phyloP scores from a whole-genome alignment of 805 yeast genomes.

The Metschnikowia kunwiensis region DNA sequence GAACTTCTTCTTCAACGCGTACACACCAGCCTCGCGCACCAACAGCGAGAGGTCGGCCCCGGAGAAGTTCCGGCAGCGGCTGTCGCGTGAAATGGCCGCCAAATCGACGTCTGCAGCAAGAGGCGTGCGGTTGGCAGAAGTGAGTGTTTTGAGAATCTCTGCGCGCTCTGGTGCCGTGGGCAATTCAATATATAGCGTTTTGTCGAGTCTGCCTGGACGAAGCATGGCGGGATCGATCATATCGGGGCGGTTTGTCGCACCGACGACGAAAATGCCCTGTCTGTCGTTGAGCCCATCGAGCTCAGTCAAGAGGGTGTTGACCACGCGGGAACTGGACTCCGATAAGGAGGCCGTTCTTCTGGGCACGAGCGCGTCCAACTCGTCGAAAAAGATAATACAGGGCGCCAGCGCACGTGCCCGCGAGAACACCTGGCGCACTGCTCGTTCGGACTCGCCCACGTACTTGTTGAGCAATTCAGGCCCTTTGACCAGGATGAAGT shows the following conservation, averaged over 20 bases:
- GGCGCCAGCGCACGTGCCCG: constrained; percentile 93
- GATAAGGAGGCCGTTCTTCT: constrained; percentile 84
- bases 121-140: constrained; percentile 74
- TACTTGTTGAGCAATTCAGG: constrained; percentile 93
- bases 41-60: constrained; percentile 95
- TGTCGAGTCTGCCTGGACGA: constrained; percentile 94
- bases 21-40: constrained; percentile 90
- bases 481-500: constrained; percentile 92
- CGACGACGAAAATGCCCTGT: constrained; percentile 89
- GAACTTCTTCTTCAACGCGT: constrained; percentile 74
- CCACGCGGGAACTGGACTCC: constrained; percentile 90
- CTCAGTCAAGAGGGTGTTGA: constrained; percentile 90
- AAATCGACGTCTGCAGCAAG: constrained; percentile 61
- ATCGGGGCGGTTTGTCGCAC: constrained; percentile 97
- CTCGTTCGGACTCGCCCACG: constrained; percentile 94
- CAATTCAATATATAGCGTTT: constrained; percentile 84
- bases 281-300: constrained; percentile 92
- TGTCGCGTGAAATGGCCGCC: constrained; percentile 61
- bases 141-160: constrained; percentile 78
- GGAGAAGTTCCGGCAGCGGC: constrained; percentile 81
- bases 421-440: constrained; percentile 88
- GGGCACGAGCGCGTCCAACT: constrained; percentile 93
- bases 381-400: constrained; percentile 93
- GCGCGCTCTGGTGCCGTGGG: constrained; percentile 76
- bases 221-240: constrained; percentile 98